Evolutionary conservation across 164 flowering plant genomes (phyloP).

Genomic region (Umbellularia californica): DNA sequence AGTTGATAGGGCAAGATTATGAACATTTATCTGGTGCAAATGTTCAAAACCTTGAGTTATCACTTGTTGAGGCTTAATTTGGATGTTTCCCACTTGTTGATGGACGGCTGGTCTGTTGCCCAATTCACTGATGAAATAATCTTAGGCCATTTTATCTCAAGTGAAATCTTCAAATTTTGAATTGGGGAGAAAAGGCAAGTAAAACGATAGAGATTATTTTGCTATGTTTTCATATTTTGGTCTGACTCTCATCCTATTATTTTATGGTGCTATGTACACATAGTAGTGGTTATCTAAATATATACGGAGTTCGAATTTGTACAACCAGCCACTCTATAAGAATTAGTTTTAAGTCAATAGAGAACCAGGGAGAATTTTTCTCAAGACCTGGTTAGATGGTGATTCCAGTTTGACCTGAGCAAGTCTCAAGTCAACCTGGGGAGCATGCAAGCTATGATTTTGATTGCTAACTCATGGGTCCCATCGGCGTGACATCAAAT

Average conservation of each 20-base stretch:
- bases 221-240: neutral
- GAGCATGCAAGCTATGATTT: slow-evolving; percentile 1
- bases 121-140: neutral
- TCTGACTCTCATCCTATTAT: neutral
- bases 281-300: neutral
- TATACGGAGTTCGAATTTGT: neutral
- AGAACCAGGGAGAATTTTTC: neutral
- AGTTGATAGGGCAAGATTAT: neutral
- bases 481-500: neutral
- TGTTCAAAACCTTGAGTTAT: neutral
- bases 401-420: neutral
- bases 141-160: too few species aligned
- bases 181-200: neutral
- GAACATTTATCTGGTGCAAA: neutral
- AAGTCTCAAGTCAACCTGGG: slow-evolving; percentile 3
- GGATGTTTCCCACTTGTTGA: neutral
- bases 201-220: neutral
- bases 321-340: neutral
- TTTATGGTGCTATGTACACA: neutral
- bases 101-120: neutral
- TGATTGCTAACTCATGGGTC: slow-evolving; percentile 1
- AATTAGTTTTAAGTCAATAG: neutral
- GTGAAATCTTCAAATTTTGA: neutral
- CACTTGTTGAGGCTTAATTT: neutral
- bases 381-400: slow-evolving; percentile 4